These are phyloP conservation scores for Acacia confusa DNA, from an alignment of 306 rosid genomes.

Conservation along the genomic window DNA sequence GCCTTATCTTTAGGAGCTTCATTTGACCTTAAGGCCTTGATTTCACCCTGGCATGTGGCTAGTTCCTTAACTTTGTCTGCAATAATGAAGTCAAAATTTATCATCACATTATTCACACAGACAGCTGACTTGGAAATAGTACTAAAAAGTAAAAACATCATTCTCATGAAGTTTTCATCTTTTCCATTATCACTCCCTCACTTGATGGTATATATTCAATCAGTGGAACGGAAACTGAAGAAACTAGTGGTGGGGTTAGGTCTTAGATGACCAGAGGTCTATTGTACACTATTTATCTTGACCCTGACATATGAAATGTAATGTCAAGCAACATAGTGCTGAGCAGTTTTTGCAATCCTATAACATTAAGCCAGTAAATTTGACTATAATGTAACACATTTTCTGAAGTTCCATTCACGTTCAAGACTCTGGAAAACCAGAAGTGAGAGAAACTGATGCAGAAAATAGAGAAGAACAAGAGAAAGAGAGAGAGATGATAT, in stretches of 20 bases:
- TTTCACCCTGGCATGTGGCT: constrained; percentile 58
- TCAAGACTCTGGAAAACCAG: constrained; percentile 2
- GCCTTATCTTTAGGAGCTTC: constrained; percentile 83
- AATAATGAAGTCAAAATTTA: constrained; percentile 23
- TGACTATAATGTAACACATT: not conserved
- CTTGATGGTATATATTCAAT: not conserved
- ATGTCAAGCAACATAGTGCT: not conserved
- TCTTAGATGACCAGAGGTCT: not conserved
- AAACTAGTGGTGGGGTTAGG: not conserved
- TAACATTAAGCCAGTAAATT: not conserved
- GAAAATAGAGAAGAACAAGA: constrained; percentile 4
- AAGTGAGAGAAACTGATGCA: not conserved
- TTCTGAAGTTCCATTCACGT: constrained; percentile 4
- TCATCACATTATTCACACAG: not conserved
- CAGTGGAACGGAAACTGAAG: not conserved
- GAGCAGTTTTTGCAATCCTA: too few species aligned
- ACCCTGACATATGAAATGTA: not conserved
- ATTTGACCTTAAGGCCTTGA: constrained; percentile 69
- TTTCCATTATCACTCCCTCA: not conserved
- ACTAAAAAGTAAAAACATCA: not conserved
- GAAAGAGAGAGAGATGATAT: not conserved
- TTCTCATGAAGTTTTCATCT: not conserved
- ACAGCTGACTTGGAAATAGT: constrained; percentile 10
- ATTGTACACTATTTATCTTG: not conserved
- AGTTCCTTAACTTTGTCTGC: constrained; percentile 70